Evolutionary conservation across 2,329 filamentous ascomycete species (phyloP), one percentile per base, ranked within the genome.

Genomic region (Apiospora rasikravindrae): DNA sequence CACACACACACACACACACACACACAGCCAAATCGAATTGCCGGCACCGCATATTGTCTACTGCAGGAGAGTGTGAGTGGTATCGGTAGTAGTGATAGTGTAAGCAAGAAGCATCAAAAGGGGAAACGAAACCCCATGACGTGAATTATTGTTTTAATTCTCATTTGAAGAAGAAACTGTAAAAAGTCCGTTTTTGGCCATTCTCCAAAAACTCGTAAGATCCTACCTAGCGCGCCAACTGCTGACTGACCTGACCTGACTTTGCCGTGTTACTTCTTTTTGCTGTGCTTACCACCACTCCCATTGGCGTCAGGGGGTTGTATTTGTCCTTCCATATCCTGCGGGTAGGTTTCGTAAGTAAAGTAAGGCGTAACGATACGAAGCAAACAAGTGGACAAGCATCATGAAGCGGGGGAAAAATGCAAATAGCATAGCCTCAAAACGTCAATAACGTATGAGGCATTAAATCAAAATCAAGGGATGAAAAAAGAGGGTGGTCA

Each of bases 281-380:
- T 80, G 73, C 81, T 83, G 47, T 24, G 47, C 57, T 64, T 64
- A 64, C 57, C 57, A 64, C 51, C 26, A 19, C 33, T 33, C 69
- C 77, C 77, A 37, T 77, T 77, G 71, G 81, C 79, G 44, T 81
- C 78, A 26, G 81, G 84, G 45, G 88, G 86, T 88, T 88, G 84
- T 98, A 98, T 84, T 98, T 98, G 74, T 97, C 95, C 82, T 98
- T 98, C 94, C 96, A 98, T 80, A 98, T 98, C 95, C 94, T 97
- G 80, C 69, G 70, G 69, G 53, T 47, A 77, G 19, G 8, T 5
- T 24, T 77, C 76, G 77, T 80, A 68, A 79, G 53, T 61, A 61
- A 40, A 79, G 53, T 61, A 61, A 64, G 33, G 57, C 57, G n/a
- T 19, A 19, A 22, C 53, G 16, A n/a, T 11, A 57, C 1, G 5